phyloP scores from a whole-genome alignment of 2,329 filamentous ascomycete species.

The Emmonsiellopsis sp. region DNA sequence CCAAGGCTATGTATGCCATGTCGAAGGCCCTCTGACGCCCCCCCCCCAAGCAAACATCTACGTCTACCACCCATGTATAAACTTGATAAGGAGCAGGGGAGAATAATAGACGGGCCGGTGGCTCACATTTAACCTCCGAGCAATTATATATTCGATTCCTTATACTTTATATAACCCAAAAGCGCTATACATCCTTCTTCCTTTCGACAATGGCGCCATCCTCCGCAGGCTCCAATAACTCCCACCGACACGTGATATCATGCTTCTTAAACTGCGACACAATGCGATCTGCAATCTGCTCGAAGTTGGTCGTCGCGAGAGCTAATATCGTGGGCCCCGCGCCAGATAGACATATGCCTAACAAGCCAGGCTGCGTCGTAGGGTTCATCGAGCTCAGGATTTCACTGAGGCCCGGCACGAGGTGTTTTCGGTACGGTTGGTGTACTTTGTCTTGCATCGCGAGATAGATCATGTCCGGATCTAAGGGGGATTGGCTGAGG shows the following conservation, averaged over 20 bases:
- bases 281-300: conserved; percentile 71
- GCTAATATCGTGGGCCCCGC: conserved; percentile 93
- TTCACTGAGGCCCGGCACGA: conserved; percentile 85
- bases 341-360: conserved; percentile 90
- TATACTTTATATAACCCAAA: no score
- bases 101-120: no score
- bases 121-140: no score
- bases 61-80: no score
- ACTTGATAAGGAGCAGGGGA: no score
- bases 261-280: conserved; percentile 59
- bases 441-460: conserved; percentile 99
- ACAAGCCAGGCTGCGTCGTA: conserved; percentile 71
- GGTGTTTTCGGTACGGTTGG: conserved; percentile 83
- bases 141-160: no score
- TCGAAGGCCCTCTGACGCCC: no score
- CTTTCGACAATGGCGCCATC: conserved; percentile 38
- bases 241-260: conserved; percentile 70
- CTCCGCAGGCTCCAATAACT: conserved; percentile 77
- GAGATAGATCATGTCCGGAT: conserved; percentile 88
- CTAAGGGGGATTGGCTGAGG: conserved; percentile 78
- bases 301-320: conserved; percentile 81
- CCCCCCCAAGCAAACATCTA: no score
- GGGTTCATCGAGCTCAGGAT: conserved; percentile 89
- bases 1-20: no score
- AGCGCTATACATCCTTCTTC: conserved; percentile 11